Conservation (phyloP, 2,329 filamentous ascomycete genomes). For the Apiospora pterosperma region DNA sequence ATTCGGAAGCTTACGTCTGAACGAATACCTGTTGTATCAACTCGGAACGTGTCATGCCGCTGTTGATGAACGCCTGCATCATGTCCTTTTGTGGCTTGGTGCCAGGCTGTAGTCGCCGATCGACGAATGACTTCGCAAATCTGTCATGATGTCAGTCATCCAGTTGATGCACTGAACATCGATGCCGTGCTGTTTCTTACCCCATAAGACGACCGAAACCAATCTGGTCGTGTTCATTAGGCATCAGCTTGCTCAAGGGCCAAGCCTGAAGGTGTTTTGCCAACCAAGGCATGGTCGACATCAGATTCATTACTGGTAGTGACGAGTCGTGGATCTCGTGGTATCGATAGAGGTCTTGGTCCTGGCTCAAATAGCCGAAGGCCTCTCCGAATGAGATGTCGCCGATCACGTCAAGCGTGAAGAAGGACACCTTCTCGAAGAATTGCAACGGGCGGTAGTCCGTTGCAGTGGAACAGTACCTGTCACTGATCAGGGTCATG, state of each 20-base stretch:
- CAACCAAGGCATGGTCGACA: conserved; percentile 34
- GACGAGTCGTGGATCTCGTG: conserved; percentile 41
- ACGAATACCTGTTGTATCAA: conserved; percentile 37
- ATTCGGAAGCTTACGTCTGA: conserved; percentile 28
- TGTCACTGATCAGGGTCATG: conserved; percentile 41
- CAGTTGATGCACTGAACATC: not conserved
- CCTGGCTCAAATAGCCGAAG: conserved; percentile 47
- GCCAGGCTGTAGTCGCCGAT: conserved; percentile 21
- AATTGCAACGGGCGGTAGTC: conserved; percentile 41
- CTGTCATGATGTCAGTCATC: conserved; percentile 11
- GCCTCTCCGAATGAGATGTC: conserved; percentile 48
- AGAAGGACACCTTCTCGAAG: conserved; percentile 46
- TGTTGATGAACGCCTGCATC: conserved; percentile 36
- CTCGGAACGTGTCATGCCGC: conserved; percentile 31
- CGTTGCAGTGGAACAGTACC: conserved; percentile 39
- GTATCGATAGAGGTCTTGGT: conserved; percentile 45
- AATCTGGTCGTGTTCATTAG: conserved; percentile 32
- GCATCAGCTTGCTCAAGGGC: conserved; percentile 32
- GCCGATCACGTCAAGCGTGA: conserved; percentile 52
- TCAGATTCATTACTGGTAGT: conserved; percentile 32
- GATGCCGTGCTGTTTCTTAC: conserved; percentile 18
- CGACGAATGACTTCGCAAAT: conserved; percentile 22
- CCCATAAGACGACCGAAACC: conserved; percentile 37
- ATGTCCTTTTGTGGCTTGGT: conserved; percentile 30
- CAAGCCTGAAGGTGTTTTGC: conserved; percentile 31